These are phyloP conservation scores for Cryphonectria carpinicola DNA, from an alignment of 2,329 filamentous ascomycete genomes.

Conservation along the genomic window DNA sequence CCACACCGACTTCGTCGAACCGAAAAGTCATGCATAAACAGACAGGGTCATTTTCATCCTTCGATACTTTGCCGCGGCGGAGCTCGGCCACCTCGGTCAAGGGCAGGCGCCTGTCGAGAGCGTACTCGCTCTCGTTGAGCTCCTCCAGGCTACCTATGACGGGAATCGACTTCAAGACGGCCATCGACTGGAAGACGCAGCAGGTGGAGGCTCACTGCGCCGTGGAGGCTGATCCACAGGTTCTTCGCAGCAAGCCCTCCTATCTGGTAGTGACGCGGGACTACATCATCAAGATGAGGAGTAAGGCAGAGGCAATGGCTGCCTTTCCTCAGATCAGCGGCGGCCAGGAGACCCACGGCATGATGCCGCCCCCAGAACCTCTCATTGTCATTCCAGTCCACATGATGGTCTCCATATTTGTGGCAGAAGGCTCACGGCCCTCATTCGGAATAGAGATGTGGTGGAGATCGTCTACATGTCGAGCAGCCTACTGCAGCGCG, in stretches of 20 bases:
- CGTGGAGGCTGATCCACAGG: conserved; percentile 53
- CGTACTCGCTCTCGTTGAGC: conserved; percentile 27
- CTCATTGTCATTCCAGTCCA: conserved; percentile 52
- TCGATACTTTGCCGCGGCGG: conserved; percentile 35
- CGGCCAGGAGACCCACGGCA: conserved; percentile 33
- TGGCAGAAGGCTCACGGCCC: conserved; percentile 53
- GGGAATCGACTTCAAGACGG: conserved; percentile 36
- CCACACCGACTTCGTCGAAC: conserved; percentile 13
- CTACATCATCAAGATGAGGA: conserved; percentile 55
- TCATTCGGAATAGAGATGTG: conserved; percentile 60
- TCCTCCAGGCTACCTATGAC: conserved; percentile 32
- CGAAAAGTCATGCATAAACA: conserved; percentile 26
- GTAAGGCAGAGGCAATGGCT: conserved; percentile 49
- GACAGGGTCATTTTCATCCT: conserved; percentile 31
- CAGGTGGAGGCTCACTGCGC: conserved; percentile 44
- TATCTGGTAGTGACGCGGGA: conserved; percentile 58
- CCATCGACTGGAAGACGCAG: conserved; percentile 41
- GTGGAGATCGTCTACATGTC: conserved; percentile 54
- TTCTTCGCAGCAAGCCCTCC: conserved; percentile 50
- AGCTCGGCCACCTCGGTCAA: conserved; percentile 38
- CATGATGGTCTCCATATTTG: conserved; percentile 56
- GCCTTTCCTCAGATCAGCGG: conserved; percentile 50
- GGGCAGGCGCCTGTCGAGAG: conserved; percentile 33
- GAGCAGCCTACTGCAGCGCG: conserved; percentile 50
- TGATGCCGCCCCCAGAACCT: conserved; percentile 37